Base-by-base conservation (phyloP, 768 basidiomycete genomes). In the Chalciporus piperatus region DNA sequence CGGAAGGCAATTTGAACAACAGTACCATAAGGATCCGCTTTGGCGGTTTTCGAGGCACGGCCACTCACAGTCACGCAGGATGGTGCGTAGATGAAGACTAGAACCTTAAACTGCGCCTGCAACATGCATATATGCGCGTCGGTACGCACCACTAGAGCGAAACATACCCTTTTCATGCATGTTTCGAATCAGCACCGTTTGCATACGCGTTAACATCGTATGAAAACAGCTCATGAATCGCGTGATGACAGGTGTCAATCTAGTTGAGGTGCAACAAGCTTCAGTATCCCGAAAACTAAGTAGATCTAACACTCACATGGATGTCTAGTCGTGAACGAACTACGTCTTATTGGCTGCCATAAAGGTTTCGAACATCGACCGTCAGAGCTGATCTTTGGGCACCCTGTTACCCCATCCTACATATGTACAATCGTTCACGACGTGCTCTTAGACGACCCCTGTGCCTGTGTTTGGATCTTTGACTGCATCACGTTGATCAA, bases 401-500 rank as follows among this genome's bases (percentile, higher is more conserved):
- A 16, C 33, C 42, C 39, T 12, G 45, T 41, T 16, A 19, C 30
- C 30, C 47, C 51, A 28, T 33, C 44, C 30, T 43, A 35, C 27
- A 20, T 14, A 30, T 33, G 44, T 17, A n/a, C 35, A 37, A 16
- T n/a, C n/a, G 10, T 7, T 66, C 56, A 65, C 14, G 64, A 53
- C 30, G 50, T 17, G 52, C 52, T 57, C 53, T 59, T 66, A 11
- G 62, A 57, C 20, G 59, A 42, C 9, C 59, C 45, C 35, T 59
- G 59, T 3, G 38, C 41, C 44, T 64, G 62, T 32, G 42, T 39
- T 47, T 74, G 72, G 52, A 84, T 57, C 64, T 82, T 85, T 58
- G 72, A 67, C 68, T 95, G 90, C 71, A 95, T 79, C 33, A 92
- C 75, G 58, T 78, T 80, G 23, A 88, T 66, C 46, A 96, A 67